A percentile compares a stretch with the other conserved stretches of the same genome.
These are phyloP conservation scores for Xylariaceae sp. DNA, from an alignment of 2,329 filamentous ascomycete genomes.

Conservation along the genomic window DNA sequence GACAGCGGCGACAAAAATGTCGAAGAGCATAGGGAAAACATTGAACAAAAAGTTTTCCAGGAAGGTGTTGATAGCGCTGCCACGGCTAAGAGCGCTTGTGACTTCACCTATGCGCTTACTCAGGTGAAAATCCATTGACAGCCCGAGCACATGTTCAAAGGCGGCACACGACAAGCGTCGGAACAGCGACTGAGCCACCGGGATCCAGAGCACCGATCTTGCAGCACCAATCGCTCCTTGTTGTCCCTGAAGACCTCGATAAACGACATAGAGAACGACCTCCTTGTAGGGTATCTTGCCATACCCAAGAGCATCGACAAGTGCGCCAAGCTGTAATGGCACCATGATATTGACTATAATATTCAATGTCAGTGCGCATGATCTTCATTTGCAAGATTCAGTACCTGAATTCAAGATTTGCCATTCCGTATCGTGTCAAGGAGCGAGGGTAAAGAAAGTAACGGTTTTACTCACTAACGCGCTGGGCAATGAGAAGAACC, in stretches of 20 bases:
- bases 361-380: no score
- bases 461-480: slow-evolving; percentile 20
- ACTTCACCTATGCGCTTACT: slow-evolving; percentile 49
- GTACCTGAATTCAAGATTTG: no score
- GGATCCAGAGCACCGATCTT: slow-evolving; percentile 43
- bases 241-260: slow-evolving; percentile 40
- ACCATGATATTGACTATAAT: slow-evolving; percentile 39
- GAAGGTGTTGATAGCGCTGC: slow-evolving; percentile 44
- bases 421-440: no score
- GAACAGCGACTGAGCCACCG: slow-evolving; percentile 40
- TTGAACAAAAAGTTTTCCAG: slow-evolving; percentile 45
- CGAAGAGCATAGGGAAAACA: slow-evolving; percentile 46
- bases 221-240: slow-evolving; percentile 39
- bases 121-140: slow-evolving; percentile 47
- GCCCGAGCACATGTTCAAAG: slow-evolving; percentile 42
- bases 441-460: no score
- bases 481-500: slow-evolving; percentile 36
- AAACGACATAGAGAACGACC: slow-evolving; percentile 39
- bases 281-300: slow-evolving; percentile 38
- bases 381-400: no score
- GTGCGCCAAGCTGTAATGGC: slow-evolving; percentile 36
- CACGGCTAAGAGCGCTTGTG: slow-evolving; percentile 43
- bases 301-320: slow-evolving; percentile 36
- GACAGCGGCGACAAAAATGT: slow-evolving; percentile 44
- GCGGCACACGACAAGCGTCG: slow-evolving; percentile 38